Evolutionary conservation across 2,329 filamentous ascomycete genomes (phyloP).

Genomic region (Ploettnerulaceae sp.): DNA sequence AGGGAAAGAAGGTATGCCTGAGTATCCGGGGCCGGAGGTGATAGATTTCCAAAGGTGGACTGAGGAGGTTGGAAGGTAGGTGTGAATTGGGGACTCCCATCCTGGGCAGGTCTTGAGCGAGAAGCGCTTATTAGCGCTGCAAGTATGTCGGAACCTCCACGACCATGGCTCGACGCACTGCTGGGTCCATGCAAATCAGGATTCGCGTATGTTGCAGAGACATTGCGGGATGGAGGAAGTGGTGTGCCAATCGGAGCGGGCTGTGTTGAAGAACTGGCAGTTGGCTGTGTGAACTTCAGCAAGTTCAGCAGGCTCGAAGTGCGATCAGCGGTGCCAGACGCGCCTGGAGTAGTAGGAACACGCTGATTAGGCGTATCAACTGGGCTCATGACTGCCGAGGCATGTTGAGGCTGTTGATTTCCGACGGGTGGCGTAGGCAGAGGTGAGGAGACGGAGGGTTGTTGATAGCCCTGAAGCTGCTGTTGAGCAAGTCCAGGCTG

Average conservation of each 20-base stretch:
- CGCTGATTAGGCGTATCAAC: conserved; percentile 40
- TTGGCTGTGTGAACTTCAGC: conserved; percentile 56
- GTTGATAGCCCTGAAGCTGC: conserved; percentile 43
- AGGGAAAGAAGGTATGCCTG: conserved; percentile 83
- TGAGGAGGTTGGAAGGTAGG: conserved; percentile 25
- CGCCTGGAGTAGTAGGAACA: conserved; percentile 33
- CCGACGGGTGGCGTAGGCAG: conserved; percentile 50
- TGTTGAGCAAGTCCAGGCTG: conserved; percentile 24
- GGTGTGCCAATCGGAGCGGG: conserved; percentile 30
- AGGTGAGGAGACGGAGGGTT: conserved; percentile 53
- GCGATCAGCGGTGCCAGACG: conserved; percentile 41
- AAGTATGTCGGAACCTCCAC: conserved; percentile 29
- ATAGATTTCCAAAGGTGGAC: conserved; percentile 38
- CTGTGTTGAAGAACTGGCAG: conserved; percentile 29
- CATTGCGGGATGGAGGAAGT: conserved; percentile 28
- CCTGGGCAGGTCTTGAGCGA: conserved; percentile 26
- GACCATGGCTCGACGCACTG: conserved; percentile 20
- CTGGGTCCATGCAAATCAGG: conserved; percentile 21
- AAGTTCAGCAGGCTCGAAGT: conserved; percentile 58
- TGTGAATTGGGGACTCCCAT: conserved; percentile 23
- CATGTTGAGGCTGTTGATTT: conserved; percentile 51
- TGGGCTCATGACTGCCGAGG: conserved; percentile 55
- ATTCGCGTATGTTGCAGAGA: conserved; percentile 24
- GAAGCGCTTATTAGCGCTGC: conserved; percentile 30
- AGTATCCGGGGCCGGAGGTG: conserved; percentile 60